Conservation (phyloP, 306 rosid species). For the Inga oerstediana region DNA sequence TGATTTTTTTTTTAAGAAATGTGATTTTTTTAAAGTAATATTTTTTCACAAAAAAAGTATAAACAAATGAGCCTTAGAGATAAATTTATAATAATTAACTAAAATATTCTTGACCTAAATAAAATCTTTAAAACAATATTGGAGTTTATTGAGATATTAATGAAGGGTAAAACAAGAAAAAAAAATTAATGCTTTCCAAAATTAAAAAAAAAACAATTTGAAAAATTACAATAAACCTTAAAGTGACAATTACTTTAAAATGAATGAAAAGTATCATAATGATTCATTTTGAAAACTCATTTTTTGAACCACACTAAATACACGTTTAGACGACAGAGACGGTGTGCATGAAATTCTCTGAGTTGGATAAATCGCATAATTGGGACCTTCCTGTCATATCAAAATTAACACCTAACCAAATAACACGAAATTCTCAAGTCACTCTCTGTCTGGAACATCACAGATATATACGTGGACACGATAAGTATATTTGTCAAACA, state of each 20-base stretch:
- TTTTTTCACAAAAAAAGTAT: too few species aligned
- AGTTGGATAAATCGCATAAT: neutral
- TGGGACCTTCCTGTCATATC: neutral
- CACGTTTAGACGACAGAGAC: neutral
- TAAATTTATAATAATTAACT: too few species aligned
- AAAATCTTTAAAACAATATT: too few species aligned
- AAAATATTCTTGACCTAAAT: neutral
- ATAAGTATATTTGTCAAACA: neutral
- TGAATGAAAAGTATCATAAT: too few species aligned
- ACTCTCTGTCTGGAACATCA: slow-evolving; percentile 36
- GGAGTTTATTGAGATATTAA: neutral
- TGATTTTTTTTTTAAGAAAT: too few species aligned
- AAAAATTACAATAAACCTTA: neutral
- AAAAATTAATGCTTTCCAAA: neutral
- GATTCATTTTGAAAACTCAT: neutral
- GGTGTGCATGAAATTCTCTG: neutral
- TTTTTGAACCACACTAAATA: neutral
- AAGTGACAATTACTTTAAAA: too few species aligned
- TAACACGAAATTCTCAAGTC: slow-evolving; percentile 10
- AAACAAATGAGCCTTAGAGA: neutral
- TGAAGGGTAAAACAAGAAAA: too few species aligned
- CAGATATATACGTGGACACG: slow-evolving; percentile 14
- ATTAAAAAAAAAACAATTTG: too few species aligned
- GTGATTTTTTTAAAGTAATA: too few species aligned
- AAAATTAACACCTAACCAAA: neutral